Percentiles rank a stretch among this genome's conserved stretches.
Conservation (phyloP, 306 rosid genomes). For the Inga oerstediana region DNA sequence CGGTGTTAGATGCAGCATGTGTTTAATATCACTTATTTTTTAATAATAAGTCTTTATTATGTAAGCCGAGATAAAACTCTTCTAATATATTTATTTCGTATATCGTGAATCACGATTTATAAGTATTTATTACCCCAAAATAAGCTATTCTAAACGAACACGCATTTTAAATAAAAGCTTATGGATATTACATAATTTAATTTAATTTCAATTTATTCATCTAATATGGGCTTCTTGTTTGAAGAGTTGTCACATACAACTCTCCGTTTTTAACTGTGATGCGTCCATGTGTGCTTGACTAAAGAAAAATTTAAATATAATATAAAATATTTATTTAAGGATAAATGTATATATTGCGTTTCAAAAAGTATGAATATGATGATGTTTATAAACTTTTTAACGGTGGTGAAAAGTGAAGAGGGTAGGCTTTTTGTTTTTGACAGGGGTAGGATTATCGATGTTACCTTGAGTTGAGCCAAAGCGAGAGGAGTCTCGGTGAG, state of each 20-base stretch:
- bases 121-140: too few species aligned
- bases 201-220: neutral
- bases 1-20: too few species aligned
- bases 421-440: neutral
- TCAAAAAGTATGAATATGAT: neutral
- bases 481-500: slow-evolving; percentile 93
- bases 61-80: too few species aligned
- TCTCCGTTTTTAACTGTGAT: neutral
- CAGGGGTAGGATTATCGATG: neutral
- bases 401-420: neutral
- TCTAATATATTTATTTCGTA: too few species aligned
- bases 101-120: too few species aligned
- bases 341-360: neutral
- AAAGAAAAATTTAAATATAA: neutral
- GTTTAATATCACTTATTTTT: too few species aligned
- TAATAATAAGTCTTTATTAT: too few species aligned
- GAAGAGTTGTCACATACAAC: neutral
- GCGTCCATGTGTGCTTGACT: neutral
- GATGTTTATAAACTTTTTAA: neutral
- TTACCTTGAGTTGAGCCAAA: slow-evolving; percentile 85
- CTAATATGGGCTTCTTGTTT: neutral
- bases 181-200: too few species aligned
- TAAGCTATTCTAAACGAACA: too few species aligned
- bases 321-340: neutral
- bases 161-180: too few species aligned